Percentiles rank a stretch among this genome's conserved stretches.
Evolutionary conservation across 495 filamentous ascomycete genomes (phyloP).

Genomic region (Daldinia bambusicola): DNA sequence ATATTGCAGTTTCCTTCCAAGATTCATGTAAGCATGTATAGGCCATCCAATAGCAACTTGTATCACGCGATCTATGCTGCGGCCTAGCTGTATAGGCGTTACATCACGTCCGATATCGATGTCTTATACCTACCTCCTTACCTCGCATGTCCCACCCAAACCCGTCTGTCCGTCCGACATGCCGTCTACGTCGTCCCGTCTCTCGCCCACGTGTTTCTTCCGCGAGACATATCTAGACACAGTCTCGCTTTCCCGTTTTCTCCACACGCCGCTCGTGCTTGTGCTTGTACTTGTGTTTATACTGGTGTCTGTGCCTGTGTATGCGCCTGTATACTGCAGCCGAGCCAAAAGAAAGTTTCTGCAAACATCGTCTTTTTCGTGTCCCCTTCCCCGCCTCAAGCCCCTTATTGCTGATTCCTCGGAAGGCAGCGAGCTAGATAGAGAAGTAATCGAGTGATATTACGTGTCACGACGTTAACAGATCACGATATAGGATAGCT

Average conservation of each 20-base stretch:
- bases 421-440: not conserved
- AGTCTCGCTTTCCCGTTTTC: slow-evolving; percentile 18
- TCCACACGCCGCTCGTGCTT: slow-evolving; percentile 5
- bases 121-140: not conserved
- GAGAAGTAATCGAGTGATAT: not conserved
- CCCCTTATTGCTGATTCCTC: no score
- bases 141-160: not conserved
- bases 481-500: not conserved
- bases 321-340: not conserved
- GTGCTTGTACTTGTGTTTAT: no score
- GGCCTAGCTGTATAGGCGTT: not conserved
- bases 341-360: not conserved
- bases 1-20: no score
- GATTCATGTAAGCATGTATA: no score
- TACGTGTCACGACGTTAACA: not conserved
- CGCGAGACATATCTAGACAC: slow-evolving; percentile 12
- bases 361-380: not conserved
- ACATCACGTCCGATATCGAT: not conserved
- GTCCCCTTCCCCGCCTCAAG: no score
- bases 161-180: not conserved
- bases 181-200: not conserved
- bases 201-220: slow-evolving; percentile 17
- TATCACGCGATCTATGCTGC: not conserved
- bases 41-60: not conserved
- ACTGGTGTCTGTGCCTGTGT: not conserved